phyloP scores from a whole-genome alignment of 768 basidiomycete species.

The Mycena olivaceomarginata region DNA sequence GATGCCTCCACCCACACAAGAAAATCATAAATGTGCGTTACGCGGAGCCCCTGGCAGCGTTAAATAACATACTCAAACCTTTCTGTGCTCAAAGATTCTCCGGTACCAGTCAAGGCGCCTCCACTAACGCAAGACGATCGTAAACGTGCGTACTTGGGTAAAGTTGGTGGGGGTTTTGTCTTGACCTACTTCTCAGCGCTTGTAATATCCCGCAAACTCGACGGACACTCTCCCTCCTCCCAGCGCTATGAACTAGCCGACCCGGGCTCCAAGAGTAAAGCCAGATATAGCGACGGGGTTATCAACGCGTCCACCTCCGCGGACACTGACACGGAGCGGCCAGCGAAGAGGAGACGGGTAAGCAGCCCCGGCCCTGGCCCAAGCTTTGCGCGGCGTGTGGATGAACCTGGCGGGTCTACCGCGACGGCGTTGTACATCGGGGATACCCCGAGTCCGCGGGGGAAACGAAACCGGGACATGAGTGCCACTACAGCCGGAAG shows the following conservation, averaged over 20 bases:
- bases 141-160: not conserved
- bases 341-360: conserved; percentile 37
- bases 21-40: conserved; percentile 28
- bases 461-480: not conserved
- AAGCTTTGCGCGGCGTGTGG: conserved; percentile 5
- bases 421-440: conserved; percentile 42
- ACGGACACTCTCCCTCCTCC: not conserved
- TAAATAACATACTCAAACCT: too few relatives aligned
- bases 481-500: conserved; percentile 18
- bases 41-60: too few relatives aligned
- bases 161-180: too few relatives aligned
- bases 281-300: conserved; percentile 19
- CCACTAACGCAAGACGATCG: not conserved
- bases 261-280: not conserved
- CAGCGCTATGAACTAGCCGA: not conserved
- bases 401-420: conserved; percentile 33
- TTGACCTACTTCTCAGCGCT: conserved; percentile 8
- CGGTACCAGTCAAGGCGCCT: not conserved
- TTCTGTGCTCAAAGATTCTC: not conserved
- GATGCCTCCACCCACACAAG: not conserved
- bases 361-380: conserved; percentile 31
- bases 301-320: not conserved
- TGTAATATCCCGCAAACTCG: not conserved
- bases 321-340: conserved; percentile 12
- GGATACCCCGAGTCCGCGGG: conserved; percentile 39